Evolutionary conservation across 805 yeast genomes (phyloP).

Genomic region (Yamadazyma scolyti): DNA sequence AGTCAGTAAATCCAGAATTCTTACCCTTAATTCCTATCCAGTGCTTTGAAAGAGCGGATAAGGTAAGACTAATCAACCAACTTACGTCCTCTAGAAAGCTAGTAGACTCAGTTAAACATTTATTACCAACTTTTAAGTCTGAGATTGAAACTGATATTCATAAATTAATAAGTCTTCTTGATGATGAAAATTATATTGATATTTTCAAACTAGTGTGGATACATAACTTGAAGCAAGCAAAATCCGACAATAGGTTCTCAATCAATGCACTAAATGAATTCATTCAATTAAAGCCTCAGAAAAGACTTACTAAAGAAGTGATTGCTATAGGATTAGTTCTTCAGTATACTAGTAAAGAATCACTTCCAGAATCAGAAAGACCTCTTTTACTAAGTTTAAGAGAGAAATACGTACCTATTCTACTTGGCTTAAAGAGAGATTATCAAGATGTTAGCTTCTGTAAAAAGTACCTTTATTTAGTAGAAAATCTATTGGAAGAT

Average conservation of each 20-base stretch:
- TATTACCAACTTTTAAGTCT: conserved; percentile 54
- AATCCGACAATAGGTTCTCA: conserved; percentile 4
- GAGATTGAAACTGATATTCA: conserved; percentile 43
- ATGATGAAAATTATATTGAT: conserved; percentile 1
- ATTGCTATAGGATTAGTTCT: conserved; percentile 2
- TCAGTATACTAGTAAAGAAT: background rate
- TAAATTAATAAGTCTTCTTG: conserved; percentile 8
- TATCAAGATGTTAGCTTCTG: no score
- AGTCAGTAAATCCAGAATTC: conserved; percentile 3
- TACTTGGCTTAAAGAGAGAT: no score
- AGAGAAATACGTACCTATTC: background rate
- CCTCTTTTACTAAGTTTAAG: background rate
- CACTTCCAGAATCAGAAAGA: background rate
- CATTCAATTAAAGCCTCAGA: conserved; percentile 1
- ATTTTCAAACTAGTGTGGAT: conserved; percentile 38
- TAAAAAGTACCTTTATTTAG: no score
- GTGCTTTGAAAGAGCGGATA: conserved; percentile 33
- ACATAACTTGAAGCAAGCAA: conserved; percentile 24
- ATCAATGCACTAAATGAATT: background rate
- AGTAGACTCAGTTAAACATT: conserved; percentile 1
- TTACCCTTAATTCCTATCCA: conserved; percentile 43
- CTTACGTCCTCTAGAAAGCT: background rate
- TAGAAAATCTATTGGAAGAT: no score
- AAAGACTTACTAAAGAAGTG: background rate
- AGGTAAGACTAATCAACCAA: conserved; percentile 13